Conservation (phyloP, 805 yeast genomes). For the Ogataea glucozyma region DNA sequence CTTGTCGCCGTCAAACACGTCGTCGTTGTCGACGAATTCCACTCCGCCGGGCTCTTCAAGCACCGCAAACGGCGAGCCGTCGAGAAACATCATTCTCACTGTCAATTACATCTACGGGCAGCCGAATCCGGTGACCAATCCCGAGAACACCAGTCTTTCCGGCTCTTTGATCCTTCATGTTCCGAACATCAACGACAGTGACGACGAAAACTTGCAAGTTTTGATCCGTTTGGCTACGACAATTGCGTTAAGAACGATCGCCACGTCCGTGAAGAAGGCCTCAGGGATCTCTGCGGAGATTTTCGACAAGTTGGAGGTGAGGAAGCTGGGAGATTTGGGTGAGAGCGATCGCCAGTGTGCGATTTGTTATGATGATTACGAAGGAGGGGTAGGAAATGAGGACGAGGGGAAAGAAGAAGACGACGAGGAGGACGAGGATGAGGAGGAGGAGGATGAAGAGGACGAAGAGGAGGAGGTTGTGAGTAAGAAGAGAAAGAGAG, state of each 20-base stretch:
- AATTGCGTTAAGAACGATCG: slow-evolving; percentile 64
- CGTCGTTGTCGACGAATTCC: not conserved
- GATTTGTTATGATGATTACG: slow-evolving; percentile 61
- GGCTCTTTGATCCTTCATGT: slow-evolving; percentile 65
- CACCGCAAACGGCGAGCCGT: slow-evolving; percentile 19
- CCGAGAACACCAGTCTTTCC: slow-evolving; percentile 32
- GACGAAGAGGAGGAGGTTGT: no score
- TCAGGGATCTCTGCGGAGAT: slow-evolving; percentile 54
- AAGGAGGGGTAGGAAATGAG: slow-evolving; percentile 16
- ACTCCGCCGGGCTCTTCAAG: not conserved
- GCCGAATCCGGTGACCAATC: slow-evolving; percentile 22
- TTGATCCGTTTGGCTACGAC: slow-evolving; percentile 68
- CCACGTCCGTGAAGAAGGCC: slow-evolving; percentile 47
- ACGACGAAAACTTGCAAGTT: slow-evolving; percentile 60
- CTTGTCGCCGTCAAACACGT: not conserved
- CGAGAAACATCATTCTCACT: slow-evolving; percentile 41
- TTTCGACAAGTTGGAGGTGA: slow-evolving; percentile 51
- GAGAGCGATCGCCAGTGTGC: slow-evolving; percentile 48
- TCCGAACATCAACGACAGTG: slow-evolving; percentile 62
- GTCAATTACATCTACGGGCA: slow-evolving; percentile 41
- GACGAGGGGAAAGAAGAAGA: slow-evolving; percentile 2
- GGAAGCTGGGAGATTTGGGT: slow-evolving; percentile 32
- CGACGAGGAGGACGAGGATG: slow-evolving; percentile 21
- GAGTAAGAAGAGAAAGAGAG: no score
- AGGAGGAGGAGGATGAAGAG: slow-evolving; percentile 4